Base-by-base conservation (phyloP, 169 alveolate species). In the Eimeria falciformis region DNA sequence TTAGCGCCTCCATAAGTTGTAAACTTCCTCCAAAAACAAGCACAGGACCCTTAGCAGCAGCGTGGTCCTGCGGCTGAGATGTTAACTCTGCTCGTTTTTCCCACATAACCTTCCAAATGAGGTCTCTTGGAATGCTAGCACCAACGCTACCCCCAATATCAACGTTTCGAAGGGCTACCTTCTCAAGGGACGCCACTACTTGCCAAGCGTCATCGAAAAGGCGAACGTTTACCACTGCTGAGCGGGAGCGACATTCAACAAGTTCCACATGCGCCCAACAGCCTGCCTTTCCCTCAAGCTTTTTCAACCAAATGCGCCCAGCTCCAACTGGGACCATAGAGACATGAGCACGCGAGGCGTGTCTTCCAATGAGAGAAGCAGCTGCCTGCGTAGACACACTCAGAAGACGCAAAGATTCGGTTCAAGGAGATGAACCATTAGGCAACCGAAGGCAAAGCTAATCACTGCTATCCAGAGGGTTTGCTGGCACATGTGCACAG, bases 241-340 rank as follows among this genome's bases (percentile, higher is more conserved):
- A 46, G 40, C 84, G 82, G 40, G 91, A 23, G 25, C 85, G 73
- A 29, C 65, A 71, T 17, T 78, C 84, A 25, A 75, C 58, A 68
- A 92, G 68, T 40, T 53, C 75, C 25, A 92, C 90, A 29, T 86
- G 95, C 5, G 93, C 93, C 91, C 91, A 92, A 66, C 93, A 73
- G 33, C 78, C 91, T 37, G 73, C 71, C 45, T 47, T 47, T 11
- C 65, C 79, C 37, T 87, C 91, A 56, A 75, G 68, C 82, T 86
- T 92, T 25, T 85, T 18, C 81, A 95, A 62, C 29, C 43, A 53
- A 25, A 81, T 90, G 69, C 86, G 65, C n/a, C 93, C 95, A 33
- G 95, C 94, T 7, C 93, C 83, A 33, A 95, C 94, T 21, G 97
- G 97, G 45, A 95, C 96, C 96, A 95, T 93, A 33, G 88, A 78